phyloP scores from a whole-genome alignment of 306 rosid genomes.

The Inga leiocalycina region DNA sequence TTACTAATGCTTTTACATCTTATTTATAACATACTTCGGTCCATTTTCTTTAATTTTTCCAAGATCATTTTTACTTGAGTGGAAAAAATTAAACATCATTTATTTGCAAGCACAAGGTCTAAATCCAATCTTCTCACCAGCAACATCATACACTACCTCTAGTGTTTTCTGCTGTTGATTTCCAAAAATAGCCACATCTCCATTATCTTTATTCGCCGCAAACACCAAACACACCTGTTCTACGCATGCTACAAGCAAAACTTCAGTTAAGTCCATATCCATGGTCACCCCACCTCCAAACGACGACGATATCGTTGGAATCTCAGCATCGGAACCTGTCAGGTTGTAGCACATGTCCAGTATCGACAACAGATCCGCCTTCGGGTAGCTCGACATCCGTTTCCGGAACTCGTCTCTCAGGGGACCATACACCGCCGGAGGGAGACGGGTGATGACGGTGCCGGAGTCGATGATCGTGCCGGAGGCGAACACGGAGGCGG shows the following conservation, averaged over 20 bases:
- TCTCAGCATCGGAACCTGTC: not conserved
- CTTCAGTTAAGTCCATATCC: not conserved
- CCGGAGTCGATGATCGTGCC: not conserved
- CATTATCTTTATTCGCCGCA: not conserved
- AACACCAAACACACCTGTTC: not conserved
- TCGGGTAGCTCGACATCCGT: not conserved
- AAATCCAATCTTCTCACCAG: constrained; percentile 60
- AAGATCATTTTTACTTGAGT: not conserved
- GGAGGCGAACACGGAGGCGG: not conserved
- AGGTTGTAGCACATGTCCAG: not conserved
- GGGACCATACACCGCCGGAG: not conserved
- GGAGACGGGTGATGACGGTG: not conserved
- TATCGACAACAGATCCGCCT: not conserved
- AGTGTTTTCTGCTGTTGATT: constrained; percentile 71
- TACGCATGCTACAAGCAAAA: not conserved
- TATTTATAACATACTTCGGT: no score
- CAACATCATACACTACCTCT: constrained; percentile 68
- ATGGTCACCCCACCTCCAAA: not conserved
- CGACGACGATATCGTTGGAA: not conserved
- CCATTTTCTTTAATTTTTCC: no score
- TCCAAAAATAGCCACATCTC: constrained; percentile 47
- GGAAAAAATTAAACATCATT: not conserved
- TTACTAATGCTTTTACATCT: no score
- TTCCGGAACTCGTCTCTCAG: not conserved
- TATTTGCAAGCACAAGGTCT: constrained; percentile 48